Conservation (phyloP, 257 asterid genomes). For the Leonotis leonurus region DNA sequence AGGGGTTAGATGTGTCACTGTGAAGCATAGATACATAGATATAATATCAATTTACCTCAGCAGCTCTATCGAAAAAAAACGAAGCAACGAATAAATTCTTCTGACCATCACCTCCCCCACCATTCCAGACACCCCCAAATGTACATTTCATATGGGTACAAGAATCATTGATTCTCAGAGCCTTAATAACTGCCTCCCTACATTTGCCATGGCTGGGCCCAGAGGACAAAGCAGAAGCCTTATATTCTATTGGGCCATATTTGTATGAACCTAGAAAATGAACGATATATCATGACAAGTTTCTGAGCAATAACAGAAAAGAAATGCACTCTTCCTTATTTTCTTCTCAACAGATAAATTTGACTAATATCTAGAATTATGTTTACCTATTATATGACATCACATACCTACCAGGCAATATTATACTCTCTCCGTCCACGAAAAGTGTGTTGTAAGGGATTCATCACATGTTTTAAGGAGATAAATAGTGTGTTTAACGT, state of each 20-base stretch:
- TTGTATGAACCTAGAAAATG: constrained; percentile 58
- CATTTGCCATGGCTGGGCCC: constrained; percentile 74
- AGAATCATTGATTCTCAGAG: constrained; percentile 77
- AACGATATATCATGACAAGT: not conserved
- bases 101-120: constrained; percentile 98
- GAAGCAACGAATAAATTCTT: constrained; percentile 93
- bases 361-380: too few species aligned
- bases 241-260: constrained; percentile 55
- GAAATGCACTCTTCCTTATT: not conserved
- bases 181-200: constrained; percentile 58
- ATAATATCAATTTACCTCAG: constrained; percentile 59
- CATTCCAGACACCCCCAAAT: constrained; percentile 97
- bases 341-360: not conserved
- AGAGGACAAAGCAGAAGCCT: constrained; percentile 55
- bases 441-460: too few species aligned
- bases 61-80: constrained; percentile 92
- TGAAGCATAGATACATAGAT: constrained; percentile 7
- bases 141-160: constrained; percentile 97
- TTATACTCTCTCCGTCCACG: too few species aligned
- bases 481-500: too few species aligned
- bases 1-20: too few species aligned
- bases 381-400: not conserved
- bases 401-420: not conserved
- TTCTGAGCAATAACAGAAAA: not conserved
- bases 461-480: too few species aligned